Conservation (phyloP, 495 filamentous ascomycete genomes). For the Umbilicaria muhlenbergii region DNA sequence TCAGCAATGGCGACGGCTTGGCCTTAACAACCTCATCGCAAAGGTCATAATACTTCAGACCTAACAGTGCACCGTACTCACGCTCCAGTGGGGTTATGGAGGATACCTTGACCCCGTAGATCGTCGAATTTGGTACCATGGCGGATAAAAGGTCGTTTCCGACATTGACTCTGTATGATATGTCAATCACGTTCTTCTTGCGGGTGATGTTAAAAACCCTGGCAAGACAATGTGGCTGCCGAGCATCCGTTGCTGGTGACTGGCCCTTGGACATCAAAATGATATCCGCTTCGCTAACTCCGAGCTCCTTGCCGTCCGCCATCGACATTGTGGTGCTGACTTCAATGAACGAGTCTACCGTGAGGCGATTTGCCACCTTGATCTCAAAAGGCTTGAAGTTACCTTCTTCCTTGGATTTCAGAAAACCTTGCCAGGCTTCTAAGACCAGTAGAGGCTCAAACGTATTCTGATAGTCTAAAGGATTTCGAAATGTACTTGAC, state of each 20-base stretch:
- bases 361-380: conserved; percentile 70
- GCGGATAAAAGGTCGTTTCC: conserved; percentile 36
- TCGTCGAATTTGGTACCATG: conserved; percentile 41
- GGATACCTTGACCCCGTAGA: conserved; percentile 63
- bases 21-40: conserved; percentile 80
- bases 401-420: conserved; percentile 75
- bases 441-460: conserved; percentile 85
- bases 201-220: conserved; percentile 62
- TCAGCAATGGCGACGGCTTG: conserved; percentile 72
- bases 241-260: conserved; percentile 43
- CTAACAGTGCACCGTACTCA: conserved; percentile 82
- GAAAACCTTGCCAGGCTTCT: conserved; percentile 91
- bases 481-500: conserved; percentile 56
- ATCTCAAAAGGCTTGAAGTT: conserved; percentile 64
- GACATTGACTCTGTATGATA: conserved; percentile 69
- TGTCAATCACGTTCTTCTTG: conserved; percentile 63
- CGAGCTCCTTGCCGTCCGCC: conserved; percentile 49
- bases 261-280: conserved; percentile 62
- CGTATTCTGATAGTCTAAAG: conserved; percentile 65
- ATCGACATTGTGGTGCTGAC: conserved; percentile 67
- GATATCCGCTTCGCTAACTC: conserved; percentile 72
- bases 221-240: conserved; percentile 67
- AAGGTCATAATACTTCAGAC: conserved; percentile 86
- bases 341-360: conserved; percentile 85
- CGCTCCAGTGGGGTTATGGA: conserved; percentile 86